Evolutionary conservation across 2,329 filamentous ascomycete species (phyloP), one percentile per base, ranked within the genome.

Genomic region (Rutstroemia sp.): DNA sequence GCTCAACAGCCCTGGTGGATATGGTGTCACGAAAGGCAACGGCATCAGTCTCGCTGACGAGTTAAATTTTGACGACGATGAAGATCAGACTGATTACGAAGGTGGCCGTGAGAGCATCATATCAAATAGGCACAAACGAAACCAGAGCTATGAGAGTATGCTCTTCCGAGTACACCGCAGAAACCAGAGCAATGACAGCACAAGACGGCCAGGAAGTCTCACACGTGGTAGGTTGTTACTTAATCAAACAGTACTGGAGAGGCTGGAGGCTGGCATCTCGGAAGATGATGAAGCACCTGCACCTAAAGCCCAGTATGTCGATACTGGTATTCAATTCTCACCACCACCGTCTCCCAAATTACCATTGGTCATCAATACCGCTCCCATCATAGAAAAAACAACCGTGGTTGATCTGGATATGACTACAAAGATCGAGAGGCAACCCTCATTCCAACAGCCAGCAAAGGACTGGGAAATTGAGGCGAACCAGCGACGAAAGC

Each of bases 31-130:
- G 19, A 86, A 85, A 67, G 67, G 74, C 4, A 84, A 83, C 64
- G 88, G 87, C 1, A 72, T 90, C 58, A 95, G 87, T 60, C 77
- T 99, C 42, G 94, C 94, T 0, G 92, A 97, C 65, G 94, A 99
- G 73, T 79, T 99, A 54, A 86, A 89, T 60, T 88, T 96, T 60
- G 89, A 92, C 57, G 87, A 88, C 59, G 88, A 92, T 34, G 75
- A 75, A 39, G 89, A 92, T 27, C 73, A 73, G 48, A 76, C 88
- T 60, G 86, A 87, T 38, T 85, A 92, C 61, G 80, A 86, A 27
- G 25, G 25, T 50, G 85, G 85, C 1, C 81, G 84, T 39, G 80
- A 85, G 56, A 87, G 82, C 59, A 76, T 77, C 16, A 65, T 84
- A 49, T 85, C 83, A 2, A 51, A 74, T 56, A 71, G 72, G 18